Evolutionary conservation across 1,284 basidiomycete species (phyloP), one percentile per base, ranked within the genome.

Genomic region (Amylostereum areolatum): DNA sequence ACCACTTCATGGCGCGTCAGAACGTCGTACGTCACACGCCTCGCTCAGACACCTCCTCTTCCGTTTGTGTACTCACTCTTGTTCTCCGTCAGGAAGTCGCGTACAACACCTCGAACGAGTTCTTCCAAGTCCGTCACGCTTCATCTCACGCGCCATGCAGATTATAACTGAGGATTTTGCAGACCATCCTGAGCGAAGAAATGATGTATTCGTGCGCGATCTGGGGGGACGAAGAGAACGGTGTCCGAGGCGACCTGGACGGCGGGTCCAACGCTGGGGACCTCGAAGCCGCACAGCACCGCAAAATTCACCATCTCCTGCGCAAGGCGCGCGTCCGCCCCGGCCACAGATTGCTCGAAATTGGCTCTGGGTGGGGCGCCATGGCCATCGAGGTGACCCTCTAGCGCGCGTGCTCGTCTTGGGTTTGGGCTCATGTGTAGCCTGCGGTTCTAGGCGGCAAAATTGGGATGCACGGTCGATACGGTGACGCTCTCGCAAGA

Each of bases 161-260:
- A 47, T 32, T 30, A 11, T 29, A 5, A 24, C 12, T 46, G 12
- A 9, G 12, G 24, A 7, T 2, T 34, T 36, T 32, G 25, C 31
- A 58, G 52, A 39, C 41, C 12, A 53, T 76, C 57, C 58, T 75
- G 34, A 67, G 66, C 34, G 48, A 55, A 34, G 73, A 77, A 55
- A 77, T 77, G 74, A 76, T 70, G 42, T 77, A 77, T 57, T 72
- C 69, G 8, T 75, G 67, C 49, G 70, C 63, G 24, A 64, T 73
- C 51, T 74, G 66, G 54, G 57, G 59, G 5, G 65, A 70, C 45
- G 62, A 59, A 11, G 67, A 69, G 48, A 47, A 52, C 41, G 55
- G 51, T 41, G 31, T 57, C 32, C 49, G 49, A 9, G 59, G 59
- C 24, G 58, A 59, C 40, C 34, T 59, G 35, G 48, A 42, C 3